These are phyloP conservation scores for Nakaseomyces bracarensis DNA, from an alignment of 1,139 yeast species.

Conservation along the genomic window DNA sequence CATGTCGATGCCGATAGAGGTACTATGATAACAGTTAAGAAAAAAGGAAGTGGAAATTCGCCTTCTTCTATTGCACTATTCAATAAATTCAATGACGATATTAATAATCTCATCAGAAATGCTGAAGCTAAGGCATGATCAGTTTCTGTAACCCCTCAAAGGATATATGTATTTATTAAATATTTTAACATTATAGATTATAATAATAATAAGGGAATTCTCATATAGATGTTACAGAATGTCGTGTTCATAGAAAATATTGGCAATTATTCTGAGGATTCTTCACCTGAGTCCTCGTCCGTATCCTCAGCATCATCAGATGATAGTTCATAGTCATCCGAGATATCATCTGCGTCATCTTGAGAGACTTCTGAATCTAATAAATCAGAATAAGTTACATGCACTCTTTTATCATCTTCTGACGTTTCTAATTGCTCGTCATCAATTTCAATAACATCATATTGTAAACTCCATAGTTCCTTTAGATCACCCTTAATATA, in stretches of 20 bases:
- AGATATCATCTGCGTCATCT: conserved; percentile 16
- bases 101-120: conserved; percentile 16
- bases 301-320: conserved; percentile 16
- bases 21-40: conserved; percentile 18
- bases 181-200: not conserved
- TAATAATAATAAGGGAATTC: not conserved
- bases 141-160: not conserved
- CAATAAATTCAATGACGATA: conserved; percentile 19
- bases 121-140: conserved; percentile 8
- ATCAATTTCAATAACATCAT: conserved; percentile 18
- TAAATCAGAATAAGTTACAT: conserved; percentile 13
- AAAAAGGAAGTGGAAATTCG: conserved; percentile 12
- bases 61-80: conserved; percentile 15
- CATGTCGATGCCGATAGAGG: conserved; percentile 8
- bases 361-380: conserved; percentile 15
- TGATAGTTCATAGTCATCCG: conserved; percentile 12
- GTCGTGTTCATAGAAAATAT: not conserved
- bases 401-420: not conserved
- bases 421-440: conserved; percentile 9
- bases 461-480: conserved; percentile 35
- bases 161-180: not conserved
- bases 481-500: conserved; percentile 36
- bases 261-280: not conserved
- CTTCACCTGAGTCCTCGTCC: conserved; percentile 14
- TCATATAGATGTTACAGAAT: not conserved